phyloP scores from a whole-genome alignment of 805 yeast species.

The Hanseniaspora hatyaiensis region DNA sequence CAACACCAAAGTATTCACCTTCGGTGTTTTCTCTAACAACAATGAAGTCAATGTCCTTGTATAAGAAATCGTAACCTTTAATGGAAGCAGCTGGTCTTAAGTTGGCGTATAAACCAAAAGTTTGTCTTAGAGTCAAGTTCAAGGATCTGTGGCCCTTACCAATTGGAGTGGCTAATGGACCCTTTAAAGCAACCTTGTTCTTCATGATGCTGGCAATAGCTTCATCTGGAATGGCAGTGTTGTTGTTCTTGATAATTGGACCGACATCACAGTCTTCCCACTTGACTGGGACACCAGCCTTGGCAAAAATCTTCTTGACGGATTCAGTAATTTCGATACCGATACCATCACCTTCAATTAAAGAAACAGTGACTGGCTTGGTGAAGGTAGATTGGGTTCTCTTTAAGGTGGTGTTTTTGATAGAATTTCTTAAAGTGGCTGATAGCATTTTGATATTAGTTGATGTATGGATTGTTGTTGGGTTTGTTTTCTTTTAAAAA shows the following conservation, averaged over 20 bases:
- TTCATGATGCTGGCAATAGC: conserved; percentile 88
- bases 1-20: conserved; percentile 99
- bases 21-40: conserved; percentile 98
- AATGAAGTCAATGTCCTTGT: conserved; percentile 77
- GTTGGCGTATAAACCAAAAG: conserved; percentile 91
- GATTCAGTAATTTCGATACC: conserved; percentile 92
- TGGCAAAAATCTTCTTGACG: conserved; percentile 82
- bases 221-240: conserved; percentile 81
- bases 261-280: conserved; percentile 97
- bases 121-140: conserved; percentile 94
- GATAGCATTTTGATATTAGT: conserved; percentile 3
- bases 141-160: conserved; percentile 98
- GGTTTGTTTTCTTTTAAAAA: neutral
- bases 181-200: conserved; percentile 91
- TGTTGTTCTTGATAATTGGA: conserved; percentile 81
- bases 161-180: conserved; percentile 96
- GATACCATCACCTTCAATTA: conserved; percentile 98
- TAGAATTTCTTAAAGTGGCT: conserved; percentile 1
- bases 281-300: conserved; percentile 90
- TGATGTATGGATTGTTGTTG: neutral
- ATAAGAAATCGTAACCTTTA: conserved; percentile 80
- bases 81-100: conserved; percentile 94
- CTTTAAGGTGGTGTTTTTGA: conserved; percentile 12
- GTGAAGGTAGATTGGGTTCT: conserved; percentile 24
- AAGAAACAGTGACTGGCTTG: conserved; percentile 78